phyloP scores from a whole-genome alignment of 2,329 filamentous ascomycete genomes.

The Neofusicoccum kwambonambiense region DNA sequence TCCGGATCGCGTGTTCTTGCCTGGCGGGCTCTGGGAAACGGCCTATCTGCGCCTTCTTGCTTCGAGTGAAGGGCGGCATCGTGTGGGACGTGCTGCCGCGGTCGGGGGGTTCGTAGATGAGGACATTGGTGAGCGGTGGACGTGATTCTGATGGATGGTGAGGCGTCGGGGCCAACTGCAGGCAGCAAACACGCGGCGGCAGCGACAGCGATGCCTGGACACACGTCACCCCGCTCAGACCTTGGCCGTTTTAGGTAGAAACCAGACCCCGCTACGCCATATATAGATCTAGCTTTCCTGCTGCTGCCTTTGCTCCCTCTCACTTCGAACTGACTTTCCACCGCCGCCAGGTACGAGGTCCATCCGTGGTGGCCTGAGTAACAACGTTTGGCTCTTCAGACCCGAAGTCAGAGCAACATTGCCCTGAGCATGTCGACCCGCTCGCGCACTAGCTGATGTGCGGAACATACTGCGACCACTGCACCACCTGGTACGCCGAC shows the following conservation, averaged over 20 bases:
- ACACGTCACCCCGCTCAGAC: background rate
- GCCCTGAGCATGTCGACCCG: too few relatives aligned
- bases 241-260: background rate
- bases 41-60: slow-evolving; percentile 1
- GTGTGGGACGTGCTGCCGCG: background rate
- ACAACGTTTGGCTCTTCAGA: too few relatives aligned
- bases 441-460: background rate
- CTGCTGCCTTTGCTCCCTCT: too few relatives aligned
- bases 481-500: slow-evolving; percentile 21
- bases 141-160: too few relatives aligned
- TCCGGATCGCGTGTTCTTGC: background rate
- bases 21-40: slow-evolving; percentile 3
- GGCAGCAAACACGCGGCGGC: background rate
- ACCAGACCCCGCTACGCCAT: background rate
- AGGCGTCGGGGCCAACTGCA: background rate
- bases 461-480: slow-evolving; percentile 20
- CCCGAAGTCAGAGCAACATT: too few relatives aligned
- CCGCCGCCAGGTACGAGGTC: too few relatives aligned
- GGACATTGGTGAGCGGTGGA: too few relatives aligned
- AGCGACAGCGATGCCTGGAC: background rate
- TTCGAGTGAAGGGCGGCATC: slow-evolving; percentile 14
- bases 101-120: background rate
- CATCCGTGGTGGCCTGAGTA: too few relatives aligned
- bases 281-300: background rate
- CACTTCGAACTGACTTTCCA: too few relatives aligned